Evolutionary conservation across 139 green algal genomes (phyloP).

Genomic region (Choricystis sp.): DNA sequence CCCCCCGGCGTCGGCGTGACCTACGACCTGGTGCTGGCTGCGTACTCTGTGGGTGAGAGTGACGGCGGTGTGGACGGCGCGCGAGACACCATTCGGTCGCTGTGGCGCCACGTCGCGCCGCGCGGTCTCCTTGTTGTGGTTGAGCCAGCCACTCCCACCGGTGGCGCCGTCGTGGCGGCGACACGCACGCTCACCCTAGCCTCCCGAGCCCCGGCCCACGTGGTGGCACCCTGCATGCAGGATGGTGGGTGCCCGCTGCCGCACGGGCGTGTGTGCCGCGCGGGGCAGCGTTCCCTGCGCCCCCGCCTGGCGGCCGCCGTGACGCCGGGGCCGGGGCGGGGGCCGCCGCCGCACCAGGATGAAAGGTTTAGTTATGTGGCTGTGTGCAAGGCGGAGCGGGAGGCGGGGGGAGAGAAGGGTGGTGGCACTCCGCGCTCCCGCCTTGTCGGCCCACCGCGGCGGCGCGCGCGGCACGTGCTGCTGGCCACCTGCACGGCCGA

Average conservation of each 20-base stretch:
- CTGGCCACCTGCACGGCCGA: background rate
- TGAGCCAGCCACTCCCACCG: slow-evolving; percentile 57
- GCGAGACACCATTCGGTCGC: too few relatives aligned
- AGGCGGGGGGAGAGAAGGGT: too few relatives aligned
- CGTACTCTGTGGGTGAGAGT: background rate
- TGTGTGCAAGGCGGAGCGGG: slow-evolving; percentile 10
- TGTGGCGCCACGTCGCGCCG: slow-evolving; percentile 5
- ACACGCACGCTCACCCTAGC: slow-evolving; percentile 23
- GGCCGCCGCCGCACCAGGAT: slow-evolving; percentile 24
- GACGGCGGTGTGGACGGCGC: background rate
- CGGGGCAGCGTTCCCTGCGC: slow-evolving; percentile 45
- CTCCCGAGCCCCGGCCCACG: slow-evolving; percentile 22
- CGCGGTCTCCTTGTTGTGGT: slow-evolving; percentile 47
- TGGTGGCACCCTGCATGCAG: slow-evolving; percentile 66
- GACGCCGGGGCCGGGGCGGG: slow-evolving; percentile 8
- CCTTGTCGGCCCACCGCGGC: background rate
- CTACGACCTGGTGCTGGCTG: background rate
- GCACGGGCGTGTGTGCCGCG: slow-evolving; percentile 53
- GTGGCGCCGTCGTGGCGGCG: slow-evolving; percentile 26
- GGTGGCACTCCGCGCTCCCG: background rate
- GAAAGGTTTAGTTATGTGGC: slow-evolving; percentile 76
- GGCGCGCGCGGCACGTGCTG: background rate
- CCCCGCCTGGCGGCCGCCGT: slow-evolving; percentile 8
- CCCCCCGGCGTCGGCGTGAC: background rate
- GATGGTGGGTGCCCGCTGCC: slow-evolving; percentile 57